These are phyloP conservation scores for Claviceps capensis DNA, from an alignment of 2,329 filamentous ascomycete species.

Conservation along the genomic window DNA sequence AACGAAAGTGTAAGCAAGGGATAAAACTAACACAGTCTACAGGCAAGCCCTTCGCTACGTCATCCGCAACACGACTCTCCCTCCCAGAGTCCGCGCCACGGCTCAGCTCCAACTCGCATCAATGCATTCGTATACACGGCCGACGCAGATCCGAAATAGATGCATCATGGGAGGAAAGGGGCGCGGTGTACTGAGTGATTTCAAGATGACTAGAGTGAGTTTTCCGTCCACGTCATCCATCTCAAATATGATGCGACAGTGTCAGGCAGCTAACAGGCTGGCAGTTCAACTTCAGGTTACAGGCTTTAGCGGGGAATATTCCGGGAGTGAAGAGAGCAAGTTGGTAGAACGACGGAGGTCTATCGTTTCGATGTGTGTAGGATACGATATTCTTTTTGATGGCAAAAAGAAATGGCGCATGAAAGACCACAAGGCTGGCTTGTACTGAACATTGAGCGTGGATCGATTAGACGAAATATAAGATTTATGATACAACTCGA, in stretches of 20 bases:
- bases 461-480: neutral
- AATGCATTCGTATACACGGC: conserved; percentile 92
- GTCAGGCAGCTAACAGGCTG: conserved; percentile 13
- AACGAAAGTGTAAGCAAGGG: no score
- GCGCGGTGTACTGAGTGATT: conserved; percentile 81
- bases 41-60: conserved; percentile 91
- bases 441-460: neutral
- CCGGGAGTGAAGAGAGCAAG: conserved; percentile 93
- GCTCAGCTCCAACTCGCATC: conserved; percentile 85
- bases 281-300: conserved; percentile 85
- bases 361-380: neutral
- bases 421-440: neutral
- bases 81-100: conserved; percentile 69
- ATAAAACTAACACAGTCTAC: neutral
- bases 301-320: conserved; percentile 71
- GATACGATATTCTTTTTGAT: neutral
- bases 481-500: neutral
- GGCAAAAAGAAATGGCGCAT: neutral
- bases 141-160: conserved; percentile 86
- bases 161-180: conserved; percentile 87
- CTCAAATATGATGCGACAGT: no score
- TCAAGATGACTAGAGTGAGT: conserved; percentile 80
- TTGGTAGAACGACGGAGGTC: conserved; percentile 48
- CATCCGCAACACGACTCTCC: conserved; percentile 80
- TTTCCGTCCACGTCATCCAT: neutral